Percentiles rank a stretch among this genome's conserved stretches.
These are phyloP conservation scores for Quercus tomentella DNA, from an alignment of 331 rosid genomes.

Conservation along the genomic window DNA sequence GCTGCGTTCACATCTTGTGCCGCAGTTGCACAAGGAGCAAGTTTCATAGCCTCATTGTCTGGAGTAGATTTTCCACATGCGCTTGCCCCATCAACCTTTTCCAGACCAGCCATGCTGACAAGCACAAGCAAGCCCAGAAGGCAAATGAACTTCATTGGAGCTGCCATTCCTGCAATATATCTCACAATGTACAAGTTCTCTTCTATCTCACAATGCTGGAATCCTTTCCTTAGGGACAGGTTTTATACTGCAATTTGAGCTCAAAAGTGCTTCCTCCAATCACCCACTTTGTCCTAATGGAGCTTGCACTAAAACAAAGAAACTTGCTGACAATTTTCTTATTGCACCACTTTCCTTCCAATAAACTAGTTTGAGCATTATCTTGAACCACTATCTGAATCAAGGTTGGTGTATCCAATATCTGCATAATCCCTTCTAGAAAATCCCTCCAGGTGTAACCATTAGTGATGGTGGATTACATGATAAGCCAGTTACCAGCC, in stretches of 20 bases:
- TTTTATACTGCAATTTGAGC: constrained; percentile 32
- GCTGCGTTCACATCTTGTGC: constrained; percentile 48
- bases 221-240: background rate
- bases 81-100: constrained; percentile 38
- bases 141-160: constrained; percentile 31
- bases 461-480: constrained; percentile 16
- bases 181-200: background rate
- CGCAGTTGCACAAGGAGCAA: constrained; percentile 56
- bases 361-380: constrained; percentile 1
- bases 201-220: constrained; percentile 12
- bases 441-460: constrained; percentile 16
- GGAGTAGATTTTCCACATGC: constrained; percentile 53
- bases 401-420: constrained; percentile 10
- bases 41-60: constrained; percentile 50
- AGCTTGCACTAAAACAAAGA: constrained; percentile 40
- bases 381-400: background rate
- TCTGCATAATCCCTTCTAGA: background rate
- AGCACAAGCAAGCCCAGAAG: constrained; percentile 32
- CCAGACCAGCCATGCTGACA: constrained; percentile 17
- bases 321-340: background rate
- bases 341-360: constrained; percentile 27
- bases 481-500: background rate
- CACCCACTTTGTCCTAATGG: constrained; percentile 45
- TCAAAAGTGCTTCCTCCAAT: constrained; percentile 32
- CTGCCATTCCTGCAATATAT: constrained; percentile 22